phyloP scores from a whole-genome alignment of 2,329 filamentous ascomycete species.

The Fusarium dimerum region DNA sequence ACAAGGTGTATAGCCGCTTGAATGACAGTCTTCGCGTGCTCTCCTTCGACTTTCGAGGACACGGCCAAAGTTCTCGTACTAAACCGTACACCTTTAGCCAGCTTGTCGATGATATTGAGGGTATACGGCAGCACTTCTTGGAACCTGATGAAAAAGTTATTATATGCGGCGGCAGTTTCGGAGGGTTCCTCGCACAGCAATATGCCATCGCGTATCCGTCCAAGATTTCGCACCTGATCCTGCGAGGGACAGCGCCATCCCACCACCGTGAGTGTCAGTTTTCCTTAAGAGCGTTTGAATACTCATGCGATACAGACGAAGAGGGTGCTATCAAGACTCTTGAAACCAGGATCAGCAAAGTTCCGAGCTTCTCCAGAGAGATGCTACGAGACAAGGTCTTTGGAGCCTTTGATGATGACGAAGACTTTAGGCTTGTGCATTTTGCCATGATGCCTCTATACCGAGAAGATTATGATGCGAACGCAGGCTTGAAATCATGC shows the following conservation, averaged over 20 bases:
- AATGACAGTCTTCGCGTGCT: slow-evolving; percentile 10
- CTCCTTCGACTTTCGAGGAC: slow-evolving; percentile 20
- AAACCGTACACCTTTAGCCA: slow-evolving; percentile 22
- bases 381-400: slow-evolving; percentile 20
- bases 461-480: slow-evolving; percentile 14
- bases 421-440: slow-evolving; percentile 16
- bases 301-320: slow-evolving; percentile 9
- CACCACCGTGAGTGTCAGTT: slow-evolving; percentile 12
- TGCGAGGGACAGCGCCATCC: slow-evolving; percentile 17
- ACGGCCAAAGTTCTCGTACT: slow-evolving; percentile 19
- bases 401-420: slow-evolving; percentile 12
- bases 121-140: slow-evolving; percentile 9
- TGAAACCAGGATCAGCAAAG: slow-evolving; percentile 12
- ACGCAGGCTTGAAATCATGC: slow-evolving; percentile 7
- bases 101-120: slow-evolving; percentile 19
- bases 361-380: slow-evolving; percentile 13
- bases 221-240: slow-evolving; percentile 11
- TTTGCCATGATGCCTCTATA: slow-evolving; percentile 23
- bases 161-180: slow-evolving; percentile 20
- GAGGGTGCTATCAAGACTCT: slow-evolving; percentile 17
- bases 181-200: slow-evolving; percentile 19
- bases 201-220: slow-evolving; percentile 17
- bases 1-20: slow-evolving; percentile 13
- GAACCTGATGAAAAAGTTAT: slow-evolving; percentile 7
- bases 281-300: neutral